Conservation (phyloP, 176 grass and related monocot species). For the Tillandsia leiboldiana region DNA sequence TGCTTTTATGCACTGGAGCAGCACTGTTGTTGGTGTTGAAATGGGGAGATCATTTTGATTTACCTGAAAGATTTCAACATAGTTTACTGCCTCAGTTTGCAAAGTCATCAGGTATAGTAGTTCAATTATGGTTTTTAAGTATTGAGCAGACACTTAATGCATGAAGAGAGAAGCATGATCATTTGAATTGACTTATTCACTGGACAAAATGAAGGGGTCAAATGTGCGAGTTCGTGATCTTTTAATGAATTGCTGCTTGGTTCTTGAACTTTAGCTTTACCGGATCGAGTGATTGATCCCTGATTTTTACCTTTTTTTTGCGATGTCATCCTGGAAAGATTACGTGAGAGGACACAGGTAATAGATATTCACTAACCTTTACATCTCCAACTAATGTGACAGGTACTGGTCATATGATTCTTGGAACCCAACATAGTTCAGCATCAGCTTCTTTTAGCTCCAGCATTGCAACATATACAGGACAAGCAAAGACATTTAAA, state of each 20-base stretch:
- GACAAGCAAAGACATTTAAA: conserved; percentile 65
- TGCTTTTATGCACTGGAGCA: conserved; percentile 52
- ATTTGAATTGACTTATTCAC: not conserved
- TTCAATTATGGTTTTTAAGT: too few species aligned
- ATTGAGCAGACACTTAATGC: not conserved
- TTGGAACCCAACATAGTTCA: conserved; percentile 51
- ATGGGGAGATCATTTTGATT: conserved; percentile 34
- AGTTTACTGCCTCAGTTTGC: conserved; percentile 40
- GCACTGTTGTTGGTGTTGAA: conserved; percentile 59
- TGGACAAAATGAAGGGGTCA: not conserved
- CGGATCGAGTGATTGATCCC: too few species aligned
- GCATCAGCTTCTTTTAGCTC: conserved; percentile 64
- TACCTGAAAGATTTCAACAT: conserved; percentile 38
- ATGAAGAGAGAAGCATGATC: not conserved
- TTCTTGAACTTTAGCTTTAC: too few species aligned
- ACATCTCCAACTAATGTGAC: conserved; percentile 12
- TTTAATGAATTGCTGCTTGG: too few species aligned
- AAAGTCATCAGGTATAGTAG: conserved; percentile 62
- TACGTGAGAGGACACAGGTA: too few species aligned
- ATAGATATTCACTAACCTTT: too few species aligned
- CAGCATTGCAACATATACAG: conserved; percentile 58
- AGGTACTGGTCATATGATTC: conserved; percentile 48
- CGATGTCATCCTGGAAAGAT: too few species aligned
- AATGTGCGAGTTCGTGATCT: not conserved
- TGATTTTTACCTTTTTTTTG: too few species aligned